Percentiles rank a stretch among this genome's conserved stretches.
Evolutionary conservation across 2,329 filamentous ascomycete genomes (phyloP).

Genomic region (Calonectria pseudoreteaudii): DNA sequence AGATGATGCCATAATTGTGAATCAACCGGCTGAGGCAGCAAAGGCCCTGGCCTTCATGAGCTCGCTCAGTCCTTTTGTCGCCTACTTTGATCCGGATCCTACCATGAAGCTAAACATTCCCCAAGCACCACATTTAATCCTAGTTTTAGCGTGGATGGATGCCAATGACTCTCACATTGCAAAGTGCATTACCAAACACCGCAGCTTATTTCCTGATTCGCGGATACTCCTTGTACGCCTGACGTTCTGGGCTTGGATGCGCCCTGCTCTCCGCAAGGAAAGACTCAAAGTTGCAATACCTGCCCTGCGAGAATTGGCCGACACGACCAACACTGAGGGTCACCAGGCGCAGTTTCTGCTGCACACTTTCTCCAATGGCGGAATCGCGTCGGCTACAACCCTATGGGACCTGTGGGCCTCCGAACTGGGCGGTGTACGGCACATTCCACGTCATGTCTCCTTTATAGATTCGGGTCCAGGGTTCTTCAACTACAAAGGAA

Average conservation of each 20-base stretch:
- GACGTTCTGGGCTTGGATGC: conserved; percentile 51
- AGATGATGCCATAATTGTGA: background rate
- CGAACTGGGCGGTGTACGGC: conserved; percentile 28
- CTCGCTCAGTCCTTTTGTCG: conserved; percentile 51
- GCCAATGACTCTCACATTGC: conserved; percentile 62
- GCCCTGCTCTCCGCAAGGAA: conserved; percentile 44
- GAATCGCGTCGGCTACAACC: conserved; percentile 54
- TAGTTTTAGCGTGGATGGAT: conserved; percentile 64
- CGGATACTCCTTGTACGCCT: conserved; percentile 61
- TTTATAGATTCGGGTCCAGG: conserved; percentile 64
- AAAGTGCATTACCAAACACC: conserved; percentile 63
- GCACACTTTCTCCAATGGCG: conserved; percentile 67
- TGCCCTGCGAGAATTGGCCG: conserved; percentile 50
- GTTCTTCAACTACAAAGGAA: conserved; percentile 52
- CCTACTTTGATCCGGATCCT: conserved; percentile 43
- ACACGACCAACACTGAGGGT: conserved; percentile 29
- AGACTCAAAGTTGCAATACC: conserved; percentile 54
- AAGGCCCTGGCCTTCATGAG: conserved; percentile 51
- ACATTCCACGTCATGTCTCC: conserved; percentile 56
- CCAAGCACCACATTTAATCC: conserved; percentile 57
- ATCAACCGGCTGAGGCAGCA: background rate
- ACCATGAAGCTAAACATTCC: background rate
- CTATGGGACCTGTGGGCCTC: conserved; percentile 42
- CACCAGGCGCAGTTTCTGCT: conserved; percentile 52
- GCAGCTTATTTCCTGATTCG: conserved; percentile 56